Base-by-base conservation (phyloP, 2,329 filamentous ascomycete genomes). In the Penicillium sp. region DNA sequence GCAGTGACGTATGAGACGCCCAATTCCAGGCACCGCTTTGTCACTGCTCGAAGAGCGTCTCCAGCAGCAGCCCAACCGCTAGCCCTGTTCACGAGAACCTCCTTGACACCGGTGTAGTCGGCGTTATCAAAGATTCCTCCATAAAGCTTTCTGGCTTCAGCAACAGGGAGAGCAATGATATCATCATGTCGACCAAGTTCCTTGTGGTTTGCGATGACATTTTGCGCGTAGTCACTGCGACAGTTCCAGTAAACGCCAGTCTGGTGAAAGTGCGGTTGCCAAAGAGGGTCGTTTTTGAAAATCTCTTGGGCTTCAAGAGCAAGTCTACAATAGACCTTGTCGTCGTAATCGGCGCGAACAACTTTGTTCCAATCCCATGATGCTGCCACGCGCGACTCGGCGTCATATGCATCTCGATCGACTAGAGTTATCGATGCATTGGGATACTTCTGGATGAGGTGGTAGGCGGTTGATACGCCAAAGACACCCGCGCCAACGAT, bases 51-150 rank as follows among this genome's bases (percentile, higher is more conserved):
- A 58, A 88, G 68, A 31, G 79, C 78, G 61, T 86, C 83, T 3
- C 82, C 83, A 2, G 86, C 85, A n/a, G 83, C 83, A 7, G 80
- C 84, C 83, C 84, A 88, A 1, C 85, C 85, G 68, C 82, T 84
- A 33, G 78, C 81, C 58, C 78, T 81, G 74, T 87, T 87, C 44
- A 87, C 72, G 3, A 87, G 58, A 4, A 69, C 83, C 62, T 85
- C 81, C 62, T 81, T 84, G 45, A 82, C 84, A 2, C 78, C 83
- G 0, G 75, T 76, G 64, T 86, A 87, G 55, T 87, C 83, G 2
- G 85, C 84, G 43, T 84, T 79, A 10, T 81, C 77, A 57, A 87
- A 87, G 1, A 87, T 66, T 0, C 85, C 85, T 3, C 77, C 79
- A 58, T 84, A 86, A 54, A 85, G 62, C 64, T 75, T 73, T 45